Evolutionary conservation across 2,329 filamentous ascomycete species (phyloP).

Genomic region (Pseudohalonectria lignicola): DNA sequence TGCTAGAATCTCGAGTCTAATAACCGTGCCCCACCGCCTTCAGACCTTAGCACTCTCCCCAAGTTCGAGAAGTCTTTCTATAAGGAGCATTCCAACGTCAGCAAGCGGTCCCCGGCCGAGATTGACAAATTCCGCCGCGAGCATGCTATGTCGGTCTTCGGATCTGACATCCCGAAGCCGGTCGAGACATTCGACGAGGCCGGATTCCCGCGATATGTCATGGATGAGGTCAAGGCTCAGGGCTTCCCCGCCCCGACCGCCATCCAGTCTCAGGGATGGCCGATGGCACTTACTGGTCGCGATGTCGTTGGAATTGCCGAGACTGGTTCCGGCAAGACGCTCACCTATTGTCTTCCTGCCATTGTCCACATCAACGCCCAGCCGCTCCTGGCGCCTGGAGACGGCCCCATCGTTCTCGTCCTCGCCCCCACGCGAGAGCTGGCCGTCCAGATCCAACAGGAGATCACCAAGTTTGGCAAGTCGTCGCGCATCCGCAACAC

Average conservation of each 20-base stretch:
- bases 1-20: neutral
- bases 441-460: conserved; percentile 95
- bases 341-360: conserved; percentile 94
- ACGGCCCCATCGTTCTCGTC: conserved; percentile 93
- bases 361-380: conserved; percentile 99
- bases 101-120: conserved; percentile 62
- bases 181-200: conserved; percentile 97
- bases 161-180: conserved; percentile 75
- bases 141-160: conserved; percentile 74
- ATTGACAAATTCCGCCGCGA: conserved; percentile 81
- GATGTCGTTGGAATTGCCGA: conserved; percentile 99
- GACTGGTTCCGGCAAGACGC: conserved; percentile 97
- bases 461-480: conserved; percentile 97
- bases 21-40: neutral
- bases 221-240: conserved; percentile 97
- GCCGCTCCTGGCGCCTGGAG: conserved; percentile 85
- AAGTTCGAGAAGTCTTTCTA: conserved; percentile 99
- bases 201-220: conserved; percentile 91
- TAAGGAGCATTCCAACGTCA: conserved; percentile 81
- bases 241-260: conserved; percentile 89
- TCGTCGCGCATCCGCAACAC: conserved; percentile 98
- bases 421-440: conserved; percentile 95
- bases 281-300: conserved; percentile 95
- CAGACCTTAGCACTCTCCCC: conserved; percentile 67
- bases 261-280: conserved; percentile 98